Evolutionary conservation across 2,329 filamentous ascomycete genomes (phyloP).

Genomic region (Teratosphaeria pseudoeucalypti): DNA sequence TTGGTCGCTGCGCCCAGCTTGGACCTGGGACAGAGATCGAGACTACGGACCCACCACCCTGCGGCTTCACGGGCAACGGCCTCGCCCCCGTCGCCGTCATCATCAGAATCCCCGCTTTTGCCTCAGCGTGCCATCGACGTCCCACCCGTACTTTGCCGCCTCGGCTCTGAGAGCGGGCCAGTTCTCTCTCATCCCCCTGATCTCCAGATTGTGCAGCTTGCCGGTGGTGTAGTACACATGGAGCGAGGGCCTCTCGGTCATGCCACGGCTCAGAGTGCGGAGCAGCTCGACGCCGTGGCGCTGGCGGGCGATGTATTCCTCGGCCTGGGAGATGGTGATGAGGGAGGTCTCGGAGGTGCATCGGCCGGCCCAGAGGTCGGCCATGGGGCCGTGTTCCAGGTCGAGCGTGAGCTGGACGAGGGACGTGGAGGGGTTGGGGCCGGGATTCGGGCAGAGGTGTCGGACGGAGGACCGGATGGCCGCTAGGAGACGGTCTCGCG

Average conservation of each 20-base stretch:
- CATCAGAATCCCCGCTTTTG: background rate
- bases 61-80: no score
- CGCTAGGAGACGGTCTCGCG: slow-evolving; percentile 9
- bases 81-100: no score
- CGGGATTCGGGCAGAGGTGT: slow-evolving; percentile 3
- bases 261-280: slow-evolving; percentile 2
- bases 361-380: slow-evolving; percentile 9
- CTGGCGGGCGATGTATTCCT: slow-evolving; percentile 8
- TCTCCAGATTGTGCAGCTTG: slow-evolving; percentile 5
- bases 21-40: background rate
- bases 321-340: slow-evolving; percentile 6
- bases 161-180: slow-evolving; percentile 6
- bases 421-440: background rate
- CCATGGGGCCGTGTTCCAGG: slow-evolving; percentile 7
- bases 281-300: slow-evolving; percentile 8
- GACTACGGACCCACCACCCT: background rate
- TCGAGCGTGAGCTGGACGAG: slow-evolving; percentile 6
- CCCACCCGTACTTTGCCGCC: slow-evolving; percentile 14
- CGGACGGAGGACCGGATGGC: slow-evolving; percentile 8
- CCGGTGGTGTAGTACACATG: slow-evolving; percentile 2
- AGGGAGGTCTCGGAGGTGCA: slow-evolving; percentile 6
- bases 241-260: slow-evolving; percentile 3
- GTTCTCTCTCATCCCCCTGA: slow-evolving; percentile 5
- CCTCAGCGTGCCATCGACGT: slow-evolving; percentile 4
- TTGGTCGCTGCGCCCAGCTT: no score